Conservation (phyloP, 257 asterid genomes). For the Nemophila menziesii region DNA sequence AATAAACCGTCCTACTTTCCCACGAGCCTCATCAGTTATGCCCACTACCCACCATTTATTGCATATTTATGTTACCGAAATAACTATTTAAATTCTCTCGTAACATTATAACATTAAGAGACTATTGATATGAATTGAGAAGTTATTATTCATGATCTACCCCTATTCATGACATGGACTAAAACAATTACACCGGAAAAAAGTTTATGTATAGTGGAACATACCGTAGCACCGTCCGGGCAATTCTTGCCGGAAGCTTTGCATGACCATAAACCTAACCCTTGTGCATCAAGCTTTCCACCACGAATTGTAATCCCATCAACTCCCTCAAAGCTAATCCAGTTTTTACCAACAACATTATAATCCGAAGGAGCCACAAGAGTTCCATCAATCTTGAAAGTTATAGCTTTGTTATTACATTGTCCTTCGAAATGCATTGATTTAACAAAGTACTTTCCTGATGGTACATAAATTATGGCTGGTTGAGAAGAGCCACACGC, state of each 20-base stretch:
- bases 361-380: constrained; percentile 46
- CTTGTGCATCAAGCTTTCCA: constrained; percentile 23
- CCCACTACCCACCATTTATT: no score
- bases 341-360: constrained; percentile 24
- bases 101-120: no score
- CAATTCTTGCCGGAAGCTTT: constrained; percentile 5
- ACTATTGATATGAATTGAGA: no score
- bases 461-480: constrained; percentile 34
- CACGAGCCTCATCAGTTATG: no score
- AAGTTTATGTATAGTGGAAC: no score
- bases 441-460: constrained; percentile 28
- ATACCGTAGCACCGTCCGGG: constrained; percentile 1
- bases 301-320: constrained; percentile 23
- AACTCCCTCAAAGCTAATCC: constrained; percentile 47
- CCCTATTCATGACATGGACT: no score
- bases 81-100: no score
- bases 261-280: constrained; percentile 16
- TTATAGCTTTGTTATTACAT: constrained; percentile 33
- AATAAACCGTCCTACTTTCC: no score
- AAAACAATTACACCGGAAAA: no score
- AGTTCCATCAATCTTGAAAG: constrained; percentile 43
- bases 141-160: no score
- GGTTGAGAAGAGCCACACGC: constrained; percentile 29
- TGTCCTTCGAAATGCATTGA: constrained; percentile 23
- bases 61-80: no score